Conservation (phyloP, 768 basidiomycete genomes). For the Pulveroboletus sp. region DNA sequence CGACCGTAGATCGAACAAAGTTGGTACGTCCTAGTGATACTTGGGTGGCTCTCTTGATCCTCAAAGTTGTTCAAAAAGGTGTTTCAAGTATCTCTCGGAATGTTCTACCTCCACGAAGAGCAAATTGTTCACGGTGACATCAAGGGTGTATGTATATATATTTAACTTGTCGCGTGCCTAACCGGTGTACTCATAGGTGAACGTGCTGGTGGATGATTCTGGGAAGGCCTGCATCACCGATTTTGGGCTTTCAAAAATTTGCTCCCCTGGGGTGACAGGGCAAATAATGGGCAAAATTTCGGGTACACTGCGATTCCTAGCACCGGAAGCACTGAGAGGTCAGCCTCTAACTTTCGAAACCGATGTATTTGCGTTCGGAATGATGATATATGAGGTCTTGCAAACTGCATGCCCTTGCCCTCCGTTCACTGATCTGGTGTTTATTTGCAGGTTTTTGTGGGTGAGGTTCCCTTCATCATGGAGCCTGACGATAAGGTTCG, state of each 20-base stretch:
- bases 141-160: slow-evolving; percentile 19
- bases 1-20: neutral
- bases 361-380: slow-evolving; percentile 32
- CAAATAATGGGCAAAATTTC: slow-evolving; percentile 19
- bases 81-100: slow-evolving; percentile 11
- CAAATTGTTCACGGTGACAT: slow-evolving; percentile 29
- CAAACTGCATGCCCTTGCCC: neutral
- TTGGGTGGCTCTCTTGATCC: too few species aligned
- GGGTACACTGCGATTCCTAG: slow-evolving; percentile 31
- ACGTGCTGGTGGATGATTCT: slow-evolving; percentile 32
- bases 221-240: slow-evolving; percentile 31
- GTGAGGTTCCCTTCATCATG: slow-evolving; percentile 4
- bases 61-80: too few species aligned
- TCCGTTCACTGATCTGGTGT: neutral
- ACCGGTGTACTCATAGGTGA: slow-evolving; percentile 18
- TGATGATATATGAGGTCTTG: slow-evolving; percentile 28
- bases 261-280: slow-evolving; percentile 12
- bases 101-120: slow-evolving; percentile 15
- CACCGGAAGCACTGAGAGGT: slow-evolving; percentile 24
- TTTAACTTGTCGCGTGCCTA: neutral
- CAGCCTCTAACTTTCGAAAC: slow-evolving; percentile 14
- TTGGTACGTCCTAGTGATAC: neutral
- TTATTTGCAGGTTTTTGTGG: slow-evolving; percentile 9
- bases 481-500: neutral
- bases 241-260: slow-evolving; percentile 32